phyloP scores from a whole-genome alignment of 2,329 filamentous ascomycete genomes.

The Aspergillus amoenus region DNA sequence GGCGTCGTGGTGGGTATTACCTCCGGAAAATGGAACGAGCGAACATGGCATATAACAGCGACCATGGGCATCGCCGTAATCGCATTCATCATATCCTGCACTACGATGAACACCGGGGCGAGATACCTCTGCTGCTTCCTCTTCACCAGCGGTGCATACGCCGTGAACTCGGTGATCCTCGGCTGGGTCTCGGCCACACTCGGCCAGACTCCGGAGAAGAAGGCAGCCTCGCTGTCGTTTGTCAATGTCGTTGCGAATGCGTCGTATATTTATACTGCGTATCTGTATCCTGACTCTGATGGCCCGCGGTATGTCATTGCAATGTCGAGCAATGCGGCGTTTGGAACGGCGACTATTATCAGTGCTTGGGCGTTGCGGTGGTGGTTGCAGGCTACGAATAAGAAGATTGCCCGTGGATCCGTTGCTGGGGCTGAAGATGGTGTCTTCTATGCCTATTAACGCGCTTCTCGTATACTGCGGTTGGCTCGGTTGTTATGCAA shows the following conservation, averaged over 20 bases:
- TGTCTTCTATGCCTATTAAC: neutral
- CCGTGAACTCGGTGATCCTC: constrained; percentile 38
- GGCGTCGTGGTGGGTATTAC: neutral
- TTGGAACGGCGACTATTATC: neutral
- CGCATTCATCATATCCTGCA: constrained; percentile 21
- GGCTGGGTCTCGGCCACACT: constrained; percentile 40
- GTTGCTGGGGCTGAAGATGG: neutral
- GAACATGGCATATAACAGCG: constrained; percentile 23
- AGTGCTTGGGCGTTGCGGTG: neutral
- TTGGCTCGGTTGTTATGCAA: too few relatives aligned
- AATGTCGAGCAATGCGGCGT: neutral
- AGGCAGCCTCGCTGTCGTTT: constrained; percentile 37
- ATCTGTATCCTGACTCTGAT: constrained; percentile 22
- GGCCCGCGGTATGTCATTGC: constrained; percentile 1
- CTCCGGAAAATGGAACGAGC: constrained; percentile 13
- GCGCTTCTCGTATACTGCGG: too few relatives aligned
- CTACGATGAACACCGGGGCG: constrained; percentile 17
- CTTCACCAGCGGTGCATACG: constrained; percentile 24
- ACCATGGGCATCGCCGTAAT: constrained; percentile 17
- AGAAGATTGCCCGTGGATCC: neutral
- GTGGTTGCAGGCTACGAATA: neutral
- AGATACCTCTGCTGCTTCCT: constrained; percentile 25
- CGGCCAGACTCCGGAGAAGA: constrained; percentile 42
- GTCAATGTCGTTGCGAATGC: constrained; percentile 39
- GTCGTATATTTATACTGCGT: constrained; percentile 35